Evolutionary conservation across 2,329 filamentous ascomycete genomes (phyloP).

Genomic region (Endocalyx cinctus): DNA sequence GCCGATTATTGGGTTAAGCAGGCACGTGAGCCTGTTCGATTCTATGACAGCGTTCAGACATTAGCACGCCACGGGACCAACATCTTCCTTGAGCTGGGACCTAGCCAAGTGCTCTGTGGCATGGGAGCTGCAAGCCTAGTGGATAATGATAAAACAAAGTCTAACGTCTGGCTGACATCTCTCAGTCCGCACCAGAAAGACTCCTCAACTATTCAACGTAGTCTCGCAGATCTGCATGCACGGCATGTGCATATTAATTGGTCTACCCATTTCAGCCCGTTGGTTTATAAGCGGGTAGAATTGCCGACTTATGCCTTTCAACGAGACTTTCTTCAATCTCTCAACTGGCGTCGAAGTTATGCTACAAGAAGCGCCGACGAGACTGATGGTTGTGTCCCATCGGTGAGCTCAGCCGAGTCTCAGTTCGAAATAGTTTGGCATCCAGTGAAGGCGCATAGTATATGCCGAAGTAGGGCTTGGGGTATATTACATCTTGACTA

Average conservation of each 20-base stretch:
- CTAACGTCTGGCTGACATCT: constrained; percentile 22
- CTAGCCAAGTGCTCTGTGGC: constrained; percentile 21
- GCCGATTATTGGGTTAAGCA: constrained; percentile 26
- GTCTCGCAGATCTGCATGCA: constrained; percentile 20
- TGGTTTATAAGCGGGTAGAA: constrained; percentile 20
- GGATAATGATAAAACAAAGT: constrained; percentile 6
- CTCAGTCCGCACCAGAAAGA: constrained; percentile 12
- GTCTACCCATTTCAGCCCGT: constrained; percentile 23
- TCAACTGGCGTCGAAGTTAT: constrained; percentile 1
- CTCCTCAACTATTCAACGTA: constrained; percentile 14
- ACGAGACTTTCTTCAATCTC: constrained; percentile 11
- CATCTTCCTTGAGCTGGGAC: constrained; percentile 27
- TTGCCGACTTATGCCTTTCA: constrained; percentile 29
- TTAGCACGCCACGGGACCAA: constrained; percentile 18
- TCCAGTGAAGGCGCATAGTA: constrained; percentile 5
- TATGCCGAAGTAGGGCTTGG: constrained; percentile 9
- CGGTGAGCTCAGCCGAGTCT: neutral
- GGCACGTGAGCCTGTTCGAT: constrained; percentile 22
- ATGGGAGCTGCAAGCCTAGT: constrained; percentile 22
- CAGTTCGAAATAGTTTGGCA: constrained; percentile 15
- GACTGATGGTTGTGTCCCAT: too few relatives aligned
- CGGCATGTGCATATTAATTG: constrained; percentile 24
- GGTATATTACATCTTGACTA: constrained; percentile 9
- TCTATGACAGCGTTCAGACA: constrained; percentile 23
- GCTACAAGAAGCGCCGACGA: constrained; percentile 1